A percentile compares a stretch with the other conserved stretches of the same genome.
phyloP scores from a whole-genome alignment of 2,329 filamentous ascomycete genomes.

The Diaporthe destruens region DNA sequence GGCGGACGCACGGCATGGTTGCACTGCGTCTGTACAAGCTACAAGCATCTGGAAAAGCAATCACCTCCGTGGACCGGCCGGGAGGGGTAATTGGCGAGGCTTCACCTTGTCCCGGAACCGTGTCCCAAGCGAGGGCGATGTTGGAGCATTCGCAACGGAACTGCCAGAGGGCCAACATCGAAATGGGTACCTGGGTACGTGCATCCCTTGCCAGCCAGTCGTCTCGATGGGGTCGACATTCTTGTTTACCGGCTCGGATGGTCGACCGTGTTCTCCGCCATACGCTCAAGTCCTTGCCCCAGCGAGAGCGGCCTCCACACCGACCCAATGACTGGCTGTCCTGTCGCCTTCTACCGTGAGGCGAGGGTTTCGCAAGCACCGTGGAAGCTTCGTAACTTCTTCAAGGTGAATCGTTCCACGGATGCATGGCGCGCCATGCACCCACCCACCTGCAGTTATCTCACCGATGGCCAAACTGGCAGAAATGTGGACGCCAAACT shows the following conservation, averaged over 20 bases:
- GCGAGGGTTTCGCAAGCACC: slow-evolving; percentile 23
- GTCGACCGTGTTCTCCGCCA: not conserved
- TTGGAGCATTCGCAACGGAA: not conserved
- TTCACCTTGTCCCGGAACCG: not conserved
- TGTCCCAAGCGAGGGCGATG: not conserved
- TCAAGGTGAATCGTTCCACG: not conserved
- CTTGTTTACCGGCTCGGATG: not conserved
- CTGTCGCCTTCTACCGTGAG: not conserved
- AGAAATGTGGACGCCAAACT: not conserved
- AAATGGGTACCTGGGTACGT: not conserved
- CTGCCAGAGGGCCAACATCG: not conserved
- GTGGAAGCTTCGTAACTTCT: not conserved
- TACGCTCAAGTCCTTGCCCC: not conserved
- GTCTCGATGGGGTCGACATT: not conserved
- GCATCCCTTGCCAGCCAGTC: not conserved
- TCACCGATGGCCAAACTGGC: slow-evolving; percentile 15
- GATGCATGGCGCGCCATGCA: slow-evolving; percentile 6
- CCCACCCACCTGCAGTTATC: slow-evolving; percentile 7
- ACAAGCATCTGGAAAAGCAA: not conserved
- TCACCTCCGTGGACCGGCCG: not conserved
- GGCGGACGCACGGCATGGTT: slow-evolving; percentile 21
- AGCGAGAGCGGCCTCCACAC: not conserved
- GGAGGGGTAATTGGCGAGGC: not conserved
- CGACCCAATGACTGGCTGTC: not conserved
- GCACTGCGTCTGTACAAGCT: slow-evolving; percentile 28